Conservation (phyloP, 495 filamentous ascomycete genomes). For the Penicillium desertorum region DNA sequence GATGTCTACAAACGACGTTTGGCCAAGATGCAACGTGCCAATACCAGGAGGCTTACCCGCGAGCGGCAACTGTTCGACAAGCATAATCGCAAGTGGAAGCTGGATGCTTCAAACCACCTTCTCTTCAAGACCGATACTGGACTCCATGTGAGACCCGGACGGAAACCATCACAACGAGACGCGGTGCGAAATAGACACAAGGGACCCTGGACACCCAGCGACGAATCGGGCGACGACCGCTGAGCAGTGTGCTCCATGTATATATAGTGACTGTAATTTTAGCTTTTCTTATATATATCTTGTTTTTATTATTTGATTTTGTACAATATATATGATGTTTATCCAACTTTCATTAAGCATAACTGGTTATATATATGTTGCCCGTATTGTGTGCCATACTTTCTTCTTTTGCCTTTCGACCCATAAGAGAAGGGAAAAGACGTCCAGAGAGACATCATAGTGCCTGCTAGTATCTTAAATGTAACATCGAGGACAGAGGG, state of each 20-base stretch:
- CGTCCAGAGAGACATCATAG: no score
- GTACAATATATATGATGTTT: slow-evolving; percentile 2
- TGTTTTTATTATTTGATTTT: slow-evolving; percentile 1
- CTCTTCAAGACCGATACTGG: neutral
- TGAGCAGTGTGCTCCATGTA: slow-evolving; percentile 9
- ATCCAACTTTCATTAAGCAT: neutral
- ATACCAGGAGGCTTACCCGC: neutral
- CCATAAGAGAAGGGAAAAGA: no score
- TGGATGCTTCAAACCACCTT: neutral
- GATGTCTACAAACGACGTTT: neutral
- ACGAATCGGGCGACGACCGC: neutral
- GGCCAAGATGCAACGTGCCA: neutral
- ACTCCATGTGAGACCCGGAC: neutral
- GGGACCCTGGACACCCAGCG: neutral
- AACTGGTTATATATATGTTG: neutral
- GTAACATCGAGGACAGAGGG: no score
- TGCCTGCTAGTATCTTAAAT: no score
- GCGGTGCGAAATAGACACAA: neutral
- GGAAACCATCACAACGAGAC: neutral
- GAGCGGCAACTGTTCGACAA: slow-evolving; percentile 1
- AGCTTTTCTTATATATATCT: slow-evolving; percentile 20
- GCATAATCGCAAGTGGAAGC: neutral
- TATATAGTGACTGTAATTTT: slow-evolving; percentile 19
- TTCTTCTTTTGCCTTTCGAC: neutral
- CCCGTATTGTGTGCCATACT: neutral